Conservation (phyloP, 2,329 filamentous ascomycete genomes). For the Aspergillus sp. region DNA sequence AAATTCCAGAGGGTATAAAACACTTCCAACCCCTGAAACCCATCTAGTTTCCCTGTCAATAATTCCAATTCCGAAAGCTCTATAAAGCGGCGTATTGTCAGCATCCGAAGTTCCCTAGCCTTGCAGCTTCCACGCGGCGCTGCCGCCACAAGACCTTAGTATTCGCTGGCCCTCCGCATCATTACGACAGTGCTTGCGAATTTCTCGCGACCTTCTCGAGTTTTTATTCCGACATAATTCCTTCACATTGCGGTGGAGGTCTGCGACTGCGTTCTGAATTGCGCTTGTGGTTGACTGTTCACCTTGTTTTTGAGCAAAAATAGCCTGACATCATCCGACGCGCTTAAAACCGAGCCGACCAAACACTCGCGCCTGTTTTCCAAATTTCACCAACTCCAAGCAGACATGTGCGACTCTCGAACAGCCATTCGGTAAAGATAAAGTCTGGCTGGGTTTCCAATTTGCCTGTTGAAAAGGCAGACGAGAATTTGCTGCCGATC, state of each 20-base stretch:
- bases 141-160: not conserved
- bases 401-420: constrained; percentile 14
- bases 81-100: not conserved
- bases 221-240: not conserved
- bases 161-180: not conserved
- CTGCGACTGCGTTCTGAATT: not conserved
- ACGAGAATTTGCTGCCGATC: constrained; percentile 3
- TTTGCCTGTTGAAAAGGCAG: not conserved
- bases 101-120: not conserved
- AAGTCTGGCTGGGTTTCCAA: not conserved
- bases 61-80: not conserved
- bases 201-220: not conserved
- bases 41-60: not conserved
- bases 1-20: constrained; percentile 11
- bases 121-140: constrained; percentile 6
- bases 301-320: not conserved
- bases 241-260: constrained; percentile 1
- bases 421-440: constrained; percentile 9
- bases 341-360: not conserved
- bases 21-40: constrained; percentile 3
- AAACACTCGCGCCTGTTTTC: not conserved
- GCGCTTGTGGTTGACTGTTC: constrained; percentile 4
- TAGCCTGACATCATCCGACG: constrained; percentile 4
- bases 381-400: not conserved
- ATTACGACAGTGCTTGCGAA: constrained; percentile 6